Conservation (phyloP, 2,329 filamentous ascomycete genomes). For the Cytospora piceae region DNA sequence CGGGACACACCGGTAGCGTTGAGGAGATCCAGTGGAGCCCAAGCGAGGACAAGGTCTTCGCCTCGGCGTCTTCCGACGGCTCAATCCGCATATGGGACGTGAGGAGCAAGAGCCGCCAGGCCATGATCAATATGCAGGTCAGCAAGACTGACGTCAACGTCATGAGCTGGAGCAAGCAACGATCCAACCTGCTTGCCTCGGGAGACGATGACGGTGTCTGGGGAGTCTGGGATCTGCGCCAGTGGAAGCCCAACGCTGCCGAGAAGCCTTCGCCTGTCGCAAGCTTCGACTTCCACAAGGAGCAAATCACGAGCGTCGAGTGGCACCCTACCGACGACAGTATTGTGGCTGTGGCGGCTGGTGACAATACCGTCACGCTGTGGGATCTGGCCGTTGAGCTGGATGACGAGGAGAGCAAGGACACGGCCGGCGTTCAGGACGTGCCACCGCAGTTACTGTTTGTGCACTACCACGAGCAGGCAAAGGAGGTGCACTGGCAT, state of each 20-base stretch:
- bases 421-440: conserved; percentile 83
- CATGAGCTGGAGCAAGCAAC: conserved; percentile 90
- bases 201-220: conserved; percentile 93
- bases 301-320: conserved; percentile 93
- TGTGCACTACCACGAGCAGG: conserved; percentile 92
- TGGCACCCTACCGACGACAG: conserved; percentile 98
- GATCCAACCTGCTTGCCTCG: conserved; percentile 85
- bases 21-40: conserved; percentile 98
- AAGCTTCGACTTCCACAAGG: conserved; percentile 91
- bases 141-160: conserved; percentile 91
- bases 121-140: conserved; percentile 85
- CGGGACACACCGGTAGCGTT: conserved; percentile 81
- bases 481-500: conserved; percentile 98
- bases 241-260: conserved; percentile 75
- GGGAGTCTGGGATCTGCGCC: conserved; percentile 94
- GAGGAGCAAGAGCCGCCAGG: conserved; percentile 83
- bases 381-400: conserved; percentile 98
- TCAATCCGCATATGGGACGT: conserved; percentile 96
- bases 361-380: conserved; percentile 90
- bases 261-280: conserved; percentile 80
- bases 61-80: conserved; percentile 90
- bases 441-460: conserved; percentile 95
- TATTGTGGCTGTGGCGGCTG: conserved; percentile 88
- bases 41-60: conserved; percentile 89
- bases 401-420: conserved; percentile 94